Percentiles rank a stretch among this genome's conserved stretches.
These are phyloP conservation scores for Dictyostelium discoideum DNA, from an alignment of 78 protist species.

Conservation along the genomic window dicty_2.7 NC_007089.4:5759001-5759500, in stretches of 20 bases:
- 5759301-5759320: too few species aligned
- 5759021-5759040: conserved; percentile 84
- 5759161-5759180: conserved; percentile 87
- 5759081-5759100: conserved; percentile 72
- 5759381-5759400: conserved; percentile 74
- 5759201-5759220: conserved; percentile 90
- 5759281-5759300: too few species aligned
- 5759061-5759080: conserved; percentile 93
- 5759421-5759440: conserved; percentile 83
- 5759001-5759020: conserved; percentile 94
- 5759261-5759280: too few species aligned
- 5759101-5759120: conserved; percentile 82
- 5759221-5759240: conserved; percentile 93
- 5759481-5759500: conserved; percentile 87
- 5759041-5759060: conserved; percentile 89
- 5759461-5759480: conserved; percentile 81
- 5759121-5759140: conserved; percentile 94
- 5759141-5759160: conserved; percentile 89
- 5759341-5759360: too few species aligned
- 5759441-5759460: conserved; percentile 82
- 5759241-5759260: conserved; percentile 95
- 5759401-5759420: conserved; percentile 62
- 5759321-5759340: too few species aligned
- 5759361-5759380: too few species aligned
- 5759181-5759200: conserved; percentile 86